These are phyloP conservation scores for Plasmodium yoelii DNA, from an alignment of 169 alveolate genomes.

Conservation along the genomic window DNA sequence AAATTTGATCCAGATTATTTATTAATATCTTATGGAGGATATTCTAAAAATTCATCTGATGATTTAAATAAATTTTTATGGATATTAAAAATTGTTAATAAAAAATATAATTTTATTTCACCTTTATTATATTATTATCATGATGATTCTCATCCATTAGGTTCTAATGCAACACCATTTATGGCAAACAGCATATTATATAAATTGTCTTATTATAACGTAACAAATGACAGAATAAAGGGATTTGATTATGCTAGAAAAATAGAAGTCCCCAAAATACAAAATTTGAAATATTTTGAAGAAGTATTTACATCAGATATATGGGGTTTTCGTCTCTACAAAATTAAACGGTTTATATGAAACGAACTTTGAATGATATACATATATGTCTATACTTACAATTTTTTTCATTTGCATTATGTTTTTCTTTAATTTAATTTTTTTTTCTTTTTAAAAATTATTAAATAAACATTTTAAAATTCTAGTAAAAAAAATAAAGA, in stretches of 20 bases:
- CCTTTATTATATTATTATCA: slow-evolving; percentile 46
- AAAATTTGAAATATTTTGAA: slow-evolving; percentile 91
- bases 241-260: slow-evolving; percentile 95
- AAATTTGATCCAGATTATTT: slow-evolving; percentile 96
- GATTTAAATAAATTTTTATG: slow-evolving; percentile 98
- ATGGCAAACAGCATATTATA: slow-evolving; percentile 95
- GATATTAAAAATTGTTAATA: slow-evolving; percentile 97
- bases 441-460: too few species aligned
- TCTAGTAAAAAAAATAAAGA: too few species aligned
- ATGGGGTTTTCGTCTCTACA: slow-evolving; percentile 98
- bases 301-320: slow-evolving; percentile 97
- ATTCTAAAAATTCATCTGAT: slow-evolving; percentile 95
- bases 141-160: slow-evolving; percentile 88
- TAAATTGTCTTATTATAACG: slow-evolving; percentile 94
- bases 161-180: slow-evolving; percentile 92
- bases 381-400: neutral
- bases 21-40: slow-evolving; percentile 97
- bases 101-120: slow-evolving; percentile 80
- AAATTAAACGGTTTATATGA: slow-evolving; percentile 79
- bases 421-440: too few species aligned
- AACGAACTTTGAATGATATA: neutral
- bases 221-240: slow-evolving; percentile 89
- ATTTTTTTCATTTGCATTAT: too few species aligned
- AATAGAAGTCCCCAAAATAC: slow-evolving; percentile 84
- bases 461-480: too few species aligned